Conservation (phyloP, 2,329 filamentous ascomycete genomes). For the Microcyclospora tardicrescens region DNA sequence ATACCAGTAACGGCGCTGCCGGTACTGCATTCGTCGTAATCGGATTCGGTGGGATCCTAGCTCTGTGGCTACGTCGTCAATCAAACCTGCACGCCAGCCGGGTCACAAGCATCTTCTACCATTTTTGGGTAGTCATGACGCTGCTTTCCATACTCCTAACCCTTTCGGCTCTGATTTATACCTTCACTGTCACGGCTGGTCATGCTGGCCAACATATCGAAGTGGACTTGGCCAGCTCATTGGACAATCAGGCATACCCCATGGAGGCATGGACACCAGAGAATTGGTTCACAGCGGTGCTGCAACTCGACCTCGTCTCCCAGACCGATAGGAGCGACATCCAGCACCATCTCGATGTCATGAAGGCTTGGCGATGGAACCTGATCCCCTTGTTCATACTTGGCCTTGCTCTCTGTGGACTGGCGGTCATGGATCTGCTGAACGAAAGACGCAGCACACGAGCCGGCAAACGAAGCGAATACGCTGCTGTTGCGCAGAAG, state of each 20-base stretch:
- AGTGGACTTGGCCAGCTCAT: slow-evolving; percentile 8
- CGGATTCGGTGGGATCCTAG: slow-evolving; percentile 15
- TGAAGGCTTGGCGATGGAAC: slow-evolving; percentile 20
- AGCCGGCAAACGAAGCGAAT: no score
- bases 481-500: no score
- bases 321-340: slow-evolving; percentile 10
- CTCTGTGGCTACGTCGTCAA: slow-evolving; percentile 11
- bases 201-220: slow-evolving; percentile 15
- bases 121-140: slow-evolving; percentile 14
- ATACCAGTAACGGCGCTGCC: slow-evolving; percentile 19
- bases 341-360: slow-evolving; percentile 8
- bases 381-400: slow-evolving; percentile 17
- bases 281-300: slow-evolving; percentile 17
- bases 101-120: slow-evolving; percentile 5
- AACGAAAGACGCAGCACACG: neutral
- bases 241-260: slow-evolving; percentile 17
- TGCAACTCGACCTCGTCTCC: slow-evolving; percentile 10
- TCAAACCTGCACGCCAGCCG: slow-evolving; percentile 1
- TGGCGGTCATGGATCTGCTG: slow-evolving; percentile 10
- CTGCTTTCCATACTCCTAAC: slow-evolving; percentile 13
- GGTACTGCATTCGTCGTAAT: slow-evolving; percentile 19
- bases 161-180: slow-evolving; percentile 15
- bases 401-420: slow-evolving; percentile 7
- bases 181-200: slow-evolving; percentile 13
- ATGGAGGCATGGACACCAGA: slow-evolving; percentile 16